phyloP scores from a whole-genome alignment of 805 yeast genomes.

The Starmerella cellae region DNA sequence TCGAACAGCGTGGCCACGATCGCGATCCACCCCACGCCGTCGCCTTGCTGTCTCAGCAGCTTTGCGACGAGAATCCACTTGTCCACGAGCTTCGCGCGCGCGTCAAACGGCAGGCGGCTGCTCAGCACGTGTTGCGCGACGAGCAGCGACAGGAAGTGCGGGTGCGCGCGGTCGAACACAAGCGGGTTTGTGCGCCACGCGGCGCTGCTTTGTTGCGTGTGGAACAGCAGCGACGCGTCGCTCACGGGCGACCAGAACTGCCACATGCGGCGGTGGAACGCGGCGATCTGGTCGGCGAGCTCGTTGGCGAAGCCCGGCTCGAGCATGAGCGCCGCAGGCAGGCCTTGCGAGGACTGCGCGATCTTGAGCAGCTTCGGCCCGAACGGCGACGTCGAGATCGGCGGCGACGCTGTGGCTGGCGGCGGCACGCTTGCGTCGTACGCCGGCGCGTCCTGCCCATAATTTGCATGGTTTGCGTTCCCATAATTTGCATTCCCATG shows the following conservation, averaged over 20 bases:
- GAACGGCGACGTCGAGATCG: slow-evolving; percentile 1
- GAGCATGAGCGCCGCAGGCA: slow-evolving; percentile 39
- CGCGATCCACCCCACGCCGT: slow-evolving; percentile 90
- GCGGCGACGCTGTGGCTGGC: background rate
- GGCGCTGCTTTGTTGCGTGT: slow-evolving; percentile 27
- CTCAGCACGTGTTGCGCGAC: slow-evolving; percentile 57
- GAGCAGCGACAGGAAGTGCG: slow-evolving; percentile 68
- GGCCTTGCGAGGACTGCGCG: slow-evolving; percentile 6
- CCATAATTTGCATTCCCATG: background rate
- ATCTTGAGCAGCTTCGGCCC: background rate
- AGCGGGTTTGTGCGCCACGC: slow-evolving; percentile 42
- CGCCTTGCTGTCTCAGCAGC: slow-evolving; percentile 63
- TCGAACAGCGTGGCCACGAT: slow-evolving; percentile 74
- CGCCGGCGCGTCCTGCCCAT: slow-evolving; percentile 3
- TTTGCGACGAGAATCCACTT: slow-evolving; percentile 83
- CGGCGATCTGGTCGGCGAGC: slow-evolving; percentile 51
- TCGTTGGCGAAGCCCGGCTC: slow-evolving; percentile 40
- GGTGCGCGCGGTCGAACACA: slow-evolving; percentile 54
- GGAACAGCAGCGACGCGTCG: slow-evolving; percentile 65
- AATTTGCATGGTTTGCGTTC: background rate
- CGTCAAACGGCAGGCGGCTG: slow-evolving; percentile 25
- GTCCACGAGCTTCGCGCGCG: slow-evolving; percentile 50
- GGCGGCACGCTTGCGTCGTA: background rate
- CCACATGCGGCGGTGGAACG: slow-evolving; percentile 54
- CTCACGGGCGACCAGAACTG: slow-evolving; percentile 61